These are phyloP conservation scores for Arthrobotrys pseudoclavata DNA, from an alignment of 2,329 filamentous ascomycete species.

Conservation along the genomic window DNA sequence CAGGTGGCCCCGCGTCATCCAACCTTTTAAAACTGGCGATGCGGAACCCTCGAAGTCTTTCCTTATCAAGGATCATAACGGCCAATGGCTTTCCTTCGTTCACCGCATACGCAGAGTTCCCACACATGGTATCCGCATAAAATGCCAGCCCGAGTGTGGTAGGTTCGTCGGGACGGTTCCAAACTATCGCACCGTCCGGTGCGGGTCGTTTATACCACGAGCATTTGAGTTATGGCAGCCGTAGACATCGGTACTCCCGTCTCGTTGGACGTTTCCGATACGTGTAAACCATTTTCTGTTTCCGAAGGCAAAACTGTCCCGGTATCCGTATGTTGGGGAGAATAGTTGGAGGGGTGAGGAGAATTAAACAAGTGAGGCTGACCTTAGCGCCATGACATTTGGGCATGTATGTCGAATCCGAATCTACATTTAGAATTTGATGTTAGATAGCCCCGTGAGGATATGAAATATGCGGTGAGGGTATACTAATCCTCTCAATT, in stretches of 20 bases:
- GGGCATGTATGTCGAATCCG: neutral
- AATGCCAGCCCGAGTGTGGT: conserved; percentile 30
- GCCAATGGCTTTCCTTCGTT: conserved; percentile 9
- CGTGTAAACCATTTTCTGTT: conserved; percentile 19
- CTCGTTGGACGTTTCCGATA: neutral
- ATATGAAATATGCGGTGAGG: neutral
- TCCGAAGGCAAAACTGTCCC: conserved; percentile 22
- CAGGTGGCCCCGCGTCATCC: neutral
- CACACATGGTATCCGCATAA: conserved; percentile 26
- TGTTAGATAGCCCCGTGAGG: neutral
- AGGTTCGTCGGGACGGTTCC: conserved; percentile 38
- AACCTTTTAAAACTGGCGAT: conserved; percentile 28
- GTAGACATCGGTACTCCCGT: neutral
- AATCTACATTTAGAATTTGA: neutral
- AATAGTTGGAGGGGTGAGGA: conserved; percentile 4
- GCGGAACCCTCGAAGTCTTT: conserved; percentile 32
- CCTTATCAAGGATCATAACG: conserved; percentile 29
- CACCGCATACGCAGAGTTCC: neutral
- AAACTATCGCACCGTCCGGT: conserved; percentile 29
- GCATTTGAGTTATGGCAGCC: neutral
- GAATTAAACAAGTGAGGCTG: neutral
- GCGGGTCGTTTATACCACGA: neutral
- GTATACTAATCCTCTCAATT: conserved; percentile 30
- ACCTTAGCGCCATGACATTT: neutral
- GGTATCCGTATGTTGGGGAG: conserved; percentile 12